Percentiles rank a stretch among this genome's conserved stretches.
phyloP scores from a whole-genome alignment of 805 yeast genomes.

The Clavispora asparagi region DNA sequence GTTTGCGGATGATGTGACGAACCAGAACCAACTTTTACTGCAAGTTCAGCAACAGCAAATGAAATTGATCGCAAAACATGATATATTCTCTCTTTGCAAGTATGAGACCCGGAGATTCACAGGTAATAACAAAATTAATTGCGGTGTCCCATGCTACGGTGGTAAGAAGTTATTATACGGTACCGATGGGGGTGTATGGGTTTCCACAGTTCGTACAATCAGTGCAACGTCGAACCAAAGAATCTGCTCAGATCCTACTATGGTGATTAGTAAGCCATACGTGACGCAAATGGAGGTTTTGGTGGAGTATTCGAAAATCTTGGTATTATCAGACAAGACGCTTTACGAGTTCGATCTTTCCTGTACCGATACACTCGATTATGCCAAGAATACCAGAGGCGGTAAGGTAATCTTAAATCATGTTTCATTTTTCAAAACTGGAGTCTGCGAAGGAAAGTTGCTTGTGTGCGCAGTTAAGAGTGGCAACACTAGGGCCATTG shows the following conservation, averaged over 20 bases:
- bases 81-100: slow-evolving; percentile 73
- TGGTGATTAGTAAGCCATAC: slow-evolving; percentile 67
- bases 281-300: slow-evolving; percentile 87
- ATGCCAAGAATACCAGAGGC: slow-evolving; percentile 49
- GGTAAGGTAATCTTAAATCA: slow-evolving; percentile 82
- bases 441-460: slow-evolving; percentile 85
- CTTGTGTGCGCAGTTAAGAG: slow-evolving; percentile 85
- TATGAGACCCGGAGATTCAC: slow-evolving; percentile 73
- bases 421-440: slow-evolving; percentile 86
- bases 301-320: slow-evolving; percentile 81
- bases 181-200: slow-evolving; percentile 85
- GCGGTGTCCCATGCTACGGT: slow-evolving; percentile 92
- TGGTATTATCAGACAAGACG: slow-evolving; percentile 78
- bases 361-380: slow-evolving; percentile 45
- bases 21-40: slow-evolving; percentile 75
- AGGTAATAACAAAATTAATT: slow-evolving; percentile 70
- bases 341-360: slow-evolving; percentile 69
- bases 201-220: slow-evolving; percentile 62
- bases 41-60: slow-evolving; percentile 77
- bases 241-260: slow-evolving; percentile 65
- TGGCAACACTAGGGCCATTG: slow-evolving; percentile 72
- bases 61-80: slow-evolving; percentile 63
- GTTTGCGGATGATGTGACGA: slow-evolving; percentile 49
- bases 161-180: slow-evolving; percentile 89
- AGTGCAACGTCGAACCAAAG: slow-evolving; percentile 44